These are phyloP conservation scores for Diutina siamensis DNA, from an alignment of 1,139 yeast genomes.

Conservation along the genomic window DNA sequence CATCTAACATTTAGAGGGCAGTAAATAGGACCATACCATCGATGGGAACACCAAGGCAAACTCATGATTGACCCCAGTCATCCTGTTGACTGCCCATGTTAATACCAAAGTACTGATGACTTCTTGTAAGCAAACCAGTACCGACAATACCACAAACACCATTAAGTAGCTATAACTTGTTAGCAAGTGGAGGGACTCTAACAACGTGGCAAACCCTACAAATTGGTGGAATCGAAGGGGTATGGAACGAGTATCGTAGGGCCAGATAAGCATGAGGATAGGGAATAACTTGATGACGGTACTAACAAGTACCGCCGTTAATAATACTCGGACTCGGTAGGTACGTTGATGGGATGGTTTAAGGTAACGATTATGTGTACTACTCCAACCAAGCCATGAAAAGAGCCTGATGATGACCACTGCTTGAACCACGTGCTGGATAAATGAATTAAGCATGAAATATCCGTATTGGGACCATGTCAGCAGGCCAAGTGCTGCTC, in stretches of 20 bases:
- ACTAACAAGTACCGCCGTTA: slow-evolving; percentile 63
- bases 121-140: not conserved
- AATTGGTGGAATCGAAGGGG: slow-evolving; percentile 51
- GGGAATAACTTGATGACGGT: slow-evolving; percentile 78
- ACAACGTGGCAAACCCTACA: slow-evolving; percentile 48
- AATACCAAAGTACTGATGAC: not conserved
- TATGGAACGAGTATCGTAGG: slow-evolving; percentile 63
- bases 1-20: not conserved
- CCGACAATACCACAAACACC: not conserved
- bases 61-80: not conserved
- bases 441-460: slow-evolving; percentile 50
- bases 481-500: slow-evolving; percentile 29
- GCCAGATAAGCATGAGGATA: slow-evolving; percentile 93
- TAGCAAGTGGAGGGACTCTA: slow-evolving; percentile 41
- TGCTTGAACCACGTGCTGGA: slow-evolving; percentile 50
- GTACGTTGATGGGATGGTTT: slow-evolving; percentile 12
- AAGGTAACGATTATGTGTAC: slow-evolving; percentile 14
- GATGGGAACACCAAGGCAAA: not conserved
- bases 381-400: slow-evolving; percentile 22
- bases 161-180: not conserved
- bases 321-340: slow-evolving; percentile 29
- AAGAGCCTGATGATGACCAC: slow-evolving; percentile 31
- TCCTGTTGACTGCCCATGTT: not conserved
- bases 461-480: slow-evolving; percentile 52
- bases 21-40: not conserved